These are phyloP conservation scores for Skeletonema grethae DNA, from an alignment of 108 stramenopile species.

Conservation along the genomic window DNA sequence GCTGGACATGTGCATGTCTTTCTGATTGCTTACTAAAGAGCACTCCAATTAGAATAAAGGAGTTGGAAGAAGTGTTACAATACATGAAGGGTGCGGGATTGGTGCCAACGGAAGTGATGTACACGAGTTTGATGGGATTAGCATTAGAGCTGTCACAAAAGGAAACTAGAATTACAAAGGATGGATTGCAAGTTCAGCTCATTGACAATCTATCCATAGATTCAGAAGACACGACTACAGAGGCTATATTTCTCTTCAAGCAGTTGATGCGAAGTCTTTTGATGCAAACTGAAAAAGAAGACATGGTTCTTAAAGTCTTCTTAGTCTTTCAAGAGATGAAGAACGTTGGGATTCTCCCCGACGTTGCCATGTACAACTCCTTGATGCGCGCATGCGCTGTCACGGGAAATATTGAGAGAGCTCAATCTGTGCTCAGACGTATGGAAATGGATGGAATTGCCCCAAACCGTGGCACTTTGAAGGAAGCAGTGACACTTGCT, in stretches of 20 bases:
- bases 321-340: conserved; percentile 87
- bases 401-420: conserved; percentile 67
- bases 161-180: conserved; percentile 47
- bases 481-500: conserved; percentile 67
- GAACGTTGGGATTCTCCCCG: conserved; percentile 63
- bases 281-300: conserved; percentile 31
- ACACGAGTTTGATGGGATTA: conserved; percentile 81
- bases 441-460: conserved; percentile 57
- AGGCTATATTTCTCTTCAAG: conserved; percentile 78
- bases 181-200: conserved; percentile 38
- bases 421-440: conserved; percentile 56
- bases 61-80: conserved; percentile 71
- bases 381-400: conserved; percentile 77
- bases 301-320: conserved; percentile 67
- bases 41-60: conserved; percentile 47
- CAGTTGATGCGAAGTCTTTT: conserved; percentile 68
- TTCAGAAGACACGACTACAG: conserved; percentile 23
- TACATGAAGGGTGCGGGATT: conserved; percentile 82
- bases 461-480: conserved; percentile 73
- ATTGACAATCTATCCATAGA: conserved; percentile 18
- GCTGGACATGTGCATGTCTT: conserved; percentile 74
- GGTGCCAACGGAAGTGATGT: conserved; percentile 81
- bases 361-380: conserved; percentile 85
- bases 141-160: conserved; percentile 61
- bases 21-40: conserved; percentile 66